Conservation (phyloP, 2,329 filamentous ascomycete species). For the Colletotrichum karsti region DNA sequence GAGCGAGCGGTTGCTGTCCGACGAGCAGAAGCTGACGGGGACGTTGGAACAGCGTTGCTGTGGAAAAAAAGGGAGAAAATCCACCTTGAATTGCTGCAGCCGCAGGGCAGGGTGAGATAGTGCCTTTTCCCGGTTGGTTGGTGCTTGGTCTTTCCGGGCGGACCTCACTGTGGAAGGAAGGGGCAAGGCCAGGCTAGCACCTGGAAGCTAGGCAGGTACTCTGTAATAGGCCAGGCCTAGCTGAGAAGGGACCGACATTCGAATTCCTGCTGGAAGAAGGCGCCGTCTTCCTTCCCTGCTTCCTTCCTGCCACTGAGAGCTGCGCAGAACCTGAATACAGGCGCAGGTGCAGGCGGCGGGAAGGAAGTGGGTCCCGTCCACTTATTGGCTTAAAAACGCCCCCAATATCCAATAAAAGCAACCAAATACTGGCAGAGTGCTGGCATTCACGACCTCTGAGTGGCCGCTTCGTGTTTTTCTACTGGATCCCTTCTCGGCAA, state of each 20-base stretch:
- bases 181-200: too few relatives aligned
- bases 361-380: constrained; percentile 10
- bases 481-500: constrained; percentile 28
- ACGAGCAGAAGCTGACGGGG: constrained; percentile 16
- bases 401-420: constrained; percentile 14
- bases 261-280: constrained; percentile 5
- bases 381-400: background rate
- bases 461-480: constrained; percentile 5
- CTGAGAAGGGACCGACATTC: background rate
- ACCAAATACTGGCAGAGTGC: background rate
- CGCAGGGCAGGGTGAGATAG: background rate
- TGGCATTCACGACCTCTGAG: background rate
- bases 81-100: background rate
- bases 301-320: background rate
- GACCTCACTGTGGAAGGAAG: too few relatives aligned
- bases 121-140: background rate
- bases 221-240: background rate
- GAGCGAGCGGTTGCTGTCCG: constrained; percentile 27
- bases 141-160: too few relatives aligned
- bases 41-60: constrained; percentile 33
- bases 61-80: constrained; percentile 33
- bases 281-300: background rate
- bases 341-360: background rate
- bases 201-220: background rate
- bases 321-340: background rate